Percentiles rank a stretch among this genome's conserved stretches.
Conservation (phyloP, 352 stramenopile genomes). For the Globisporangium spiculum region DNA sequence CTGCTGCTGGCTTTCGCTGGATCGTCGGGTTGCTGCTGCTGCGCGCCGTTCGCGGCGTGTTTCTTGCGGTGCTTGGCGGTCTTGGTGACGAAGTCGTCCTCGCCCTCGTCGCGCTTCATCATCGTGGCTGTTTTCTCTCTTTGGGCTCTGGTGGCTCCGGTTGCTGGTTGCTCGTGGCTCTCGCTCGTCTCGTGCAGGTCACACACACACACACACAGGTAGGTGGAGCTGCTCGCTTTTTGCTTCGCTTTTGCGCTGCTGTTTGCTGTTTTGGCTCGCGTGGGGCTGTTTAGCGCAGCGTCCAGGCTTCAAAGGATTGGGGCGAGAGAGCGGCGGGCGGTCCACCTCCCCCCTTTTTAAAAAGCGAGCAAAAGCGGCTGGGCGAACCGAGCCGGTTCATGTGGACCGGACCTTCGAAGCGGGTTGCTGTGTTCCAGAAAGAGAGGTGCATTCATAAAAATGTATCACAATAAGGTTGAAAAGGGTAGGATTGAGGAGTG, state of each 20-base stretch:
- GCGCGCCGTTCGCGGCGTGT: slow-evolving; percentile 9
- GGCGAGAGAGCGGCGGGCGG: neutral
- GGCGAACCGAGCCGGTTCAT: neutral
- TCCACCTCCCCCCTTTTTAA: neutral
- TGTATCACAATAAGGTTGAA: neutral
- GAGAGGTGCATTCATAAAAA: neutral
- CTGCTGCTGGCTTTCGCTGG: slow-evolving; percentile 9
- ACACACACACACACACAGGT: too few species aligned
- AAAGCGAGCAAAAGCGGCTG: neutral
- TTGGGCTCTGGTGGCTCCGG: slow-evolving; percentile 3
- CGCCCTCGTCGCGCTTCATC: slow-evolving; percentile 38
- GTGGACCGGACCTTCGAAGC: neutral
- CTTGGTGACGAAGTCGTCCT: slow-evolving; percentile 80
- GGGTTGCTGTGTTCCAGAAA: neutral
- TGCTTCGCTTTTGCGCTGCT: too few species aligned
- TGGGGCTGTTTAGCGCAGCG: too few species aligned
- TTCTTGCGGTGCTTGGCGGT: slow-evolving; percentile 77
- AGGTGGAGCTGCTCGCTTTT: too few species aligned
- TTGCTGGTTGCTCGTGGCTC: neutral
- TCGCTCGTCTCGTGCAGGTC: too few species aligned
- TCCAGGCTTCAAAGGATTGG: neutral
- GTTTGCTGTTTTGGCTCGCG: too few species aligned
- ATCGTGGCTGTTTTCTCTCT: slow-evolving; percentile 4
- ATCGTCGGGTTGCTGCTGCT: slow-evolving; percentile 16
- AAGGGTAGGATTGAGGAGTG: neutral